Evolutionary conservation across 176 grass and related monocot species (phyloP).

Genomic region (Panicum miliaceum): DNA sequence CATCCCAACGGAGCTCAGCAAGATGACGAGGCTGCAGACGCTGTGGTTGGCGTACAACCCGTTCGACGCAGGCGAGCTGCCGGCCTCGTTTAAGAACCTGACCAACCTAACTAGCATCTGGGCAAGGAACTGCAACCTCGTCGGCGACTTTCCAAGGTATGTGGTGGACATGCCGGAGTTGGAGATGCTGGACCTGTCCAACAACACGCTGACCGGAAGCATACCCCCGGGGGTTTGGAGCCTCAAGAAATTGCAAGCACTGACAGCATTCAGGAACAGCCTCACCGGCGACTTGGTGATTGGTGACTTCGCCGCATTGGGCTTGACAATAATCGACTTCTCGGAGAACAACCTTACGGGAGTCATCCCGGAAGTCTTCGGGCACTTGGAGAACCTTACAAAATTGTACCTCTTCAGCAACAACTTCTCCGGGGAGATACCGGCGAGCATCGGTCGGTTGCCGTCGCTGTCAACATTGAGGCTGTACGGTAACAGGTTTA

Average conservation of each 20-base stretch:
- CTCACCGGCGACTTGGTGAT: conserved; percentile 45
- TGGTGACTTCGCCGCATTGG: conserved; percentile 11
- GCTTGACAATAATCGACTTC: conserved; percentile 42
- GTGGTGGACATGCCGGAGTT: conserved; percentile 40
- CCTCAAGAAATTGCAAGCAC: conserved; percentile 36
- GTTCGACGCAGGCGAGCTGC: conserved; percentile 41
- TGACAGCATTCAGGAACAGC: conserved; percentile 35
- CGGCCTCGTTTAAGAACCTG: conserved; percentile 57
- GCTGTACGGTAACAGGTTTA: conserved; percentile 52
- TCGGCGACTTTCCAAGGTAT: conserved; percentile 48
- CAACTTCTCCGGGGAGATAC: conserved; percentile 74
- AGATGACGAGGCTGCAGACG: conserved; percentile 35
- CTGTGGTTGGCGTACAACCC: conserved; percentile 37
- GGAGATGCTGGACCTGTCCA: conserved; percentile 32
- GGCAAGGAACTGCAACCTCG: conserved; percentile 9
- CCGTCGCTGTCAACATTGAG: conserved; percentile 12
- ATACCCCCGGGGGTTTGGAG: conserved; percentile 69
- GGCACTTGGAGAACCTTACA: conserved; percentile 44
- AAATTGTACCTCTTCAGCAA: conserved; percentile 30
- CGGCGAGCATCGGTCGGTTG: conserved; percentile 56
- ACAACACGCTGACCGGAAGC: conserved; percentile 47
- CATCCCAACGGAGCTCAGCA: conserved; percentile 54
- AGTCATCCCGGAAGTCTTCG: conserved; percentile 59
- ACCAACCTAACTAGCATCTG: conserved; percentile 17
- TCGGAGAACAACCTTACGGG: conserved; percentile 53